phyloP scores from a whole-genome alignment of 441 rosid species.

The Erodium trifolium region DNA sequence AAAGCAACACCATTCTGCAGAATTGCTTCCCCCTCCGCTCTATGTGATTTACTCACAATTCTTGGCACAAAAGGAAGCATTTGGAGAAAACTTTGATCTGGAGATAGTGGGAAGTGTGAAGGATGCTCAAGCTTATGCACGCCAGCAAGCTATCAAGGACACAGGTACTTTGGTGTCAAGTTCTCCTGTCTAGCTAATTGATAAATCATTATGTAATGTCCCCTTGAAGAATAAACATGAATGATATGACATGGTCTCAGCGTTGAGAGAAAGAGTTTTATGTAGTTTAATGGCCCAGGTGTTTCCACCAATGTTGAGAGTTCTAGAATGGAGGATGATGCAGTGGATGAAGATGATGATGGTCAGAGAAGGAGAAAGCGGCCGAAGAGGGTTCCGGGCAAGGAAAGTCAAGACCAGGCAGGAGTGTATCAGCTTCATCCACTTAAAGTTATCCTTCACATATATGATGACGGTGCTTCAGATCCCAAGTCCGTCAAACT shows the following conservation, averaged over 20 bases:
- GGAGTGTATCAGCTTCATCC: conserved; percentile 69
- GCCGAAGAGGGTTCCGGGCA: conserved; percentile 53
- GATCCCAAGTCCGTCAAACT: conserved; percentile 52
- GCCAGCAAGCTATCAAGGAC: conserved; percentile 67
- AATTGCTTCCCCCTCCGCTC: conserved; percentile 86
- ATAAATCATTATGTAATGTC: not conserved
- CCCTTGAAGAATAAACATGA: not conserved
- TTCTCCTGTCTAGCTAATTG: conserved; percentile 5
- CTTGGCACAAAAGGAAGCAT: conserved; percentile 77
- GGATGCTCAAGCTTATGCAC: conserved; percentile 67
- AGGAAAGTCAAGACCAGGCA: conserved; percentile 45
- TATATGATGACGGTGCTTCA: conserved; percentile 51
- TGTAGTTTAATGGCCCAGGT: conserved; percentile 33
- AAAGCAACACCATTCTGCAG: conserved; percentile 70
- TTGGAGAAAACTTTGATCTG: conserved; percentile 59
- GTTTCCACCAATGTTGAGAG: conserved; percentile 44
- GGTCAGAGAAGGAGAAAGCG: conserved; percentile 71
- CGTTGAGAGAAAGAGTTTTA: not conserved
- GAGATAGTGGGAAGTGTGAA: conserved; percentile 70
- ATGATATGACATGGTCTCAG: not conserved
- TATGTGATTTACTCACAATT: conserved; percentile 76
- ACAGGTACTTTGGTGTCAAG: conserved; percentile 31
- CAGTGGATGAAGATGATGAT: conserved; percentile 76
- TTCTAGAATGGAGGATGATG: conserved; percentile 69
- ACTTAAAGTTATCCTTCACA: conserved; percentile 51